Base-by-base conservation (phyloP, 352 stramenopile genomes). In the Pythium phragmiticola region DNA sequence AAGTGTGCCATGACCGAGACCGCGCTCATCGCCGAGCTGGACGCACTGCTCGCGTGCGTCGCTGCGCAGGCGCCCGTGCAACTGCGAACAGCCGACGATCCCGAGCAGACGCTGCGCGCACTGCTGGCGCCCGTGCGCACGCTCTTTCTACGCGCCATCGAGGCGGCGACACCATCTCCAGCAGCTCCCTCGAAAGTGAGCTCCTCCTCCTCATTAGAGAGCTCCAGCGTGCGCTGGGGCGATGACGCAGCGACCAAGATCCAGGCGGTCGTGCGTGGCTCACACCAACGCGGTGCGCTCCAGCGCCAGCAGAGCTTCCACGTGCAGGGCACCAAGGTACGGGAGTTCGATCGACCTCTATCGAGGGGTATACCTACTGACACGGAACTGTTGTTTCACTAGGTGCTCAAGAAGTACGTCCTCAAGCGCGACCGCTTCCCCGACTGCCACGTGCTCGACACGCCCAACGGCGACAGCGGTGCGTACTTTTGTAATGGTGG, bases 351-450 rank as follows among this genome's bases (percentile, higher is more conserved):
- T 30, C 26, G 26, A 30, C 3, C 26, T 30, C 4, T 30, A 30
- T 30, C 4, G 26, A 30, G 3, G 4, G 26, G 26, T 30, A 30
- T 30, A 0, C 26, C 26, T 21, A 21, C 21, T 30, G 26, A 30
- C 26, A 30, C 26, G 2, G 26, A 5, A 30, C 26, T 30, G 26
- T 3, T 30, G 26, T 55, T 42, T 0, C 14, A 13, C 37, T 69
- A 60, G 78, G 74, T 95, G 28, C 59, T 95, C 14, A 87, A 86
- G 43, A 90, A 92, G 57, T 95, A 94, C 49, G 81, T 95, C 60
- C 78, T 95, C 56, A 95, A 94, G 73, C 78, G 70, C 23, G 87
- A 95, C 61, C 73, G 84, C 1, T 90, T 94, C 65, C 84, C 87
- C 3, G 81, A 92, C 52, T 90, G 84, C 56, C 84, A 93, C 54